Conservation (phyloP, 164 flowering plant genomes). For the Chimonanthus praecox region DNA sequence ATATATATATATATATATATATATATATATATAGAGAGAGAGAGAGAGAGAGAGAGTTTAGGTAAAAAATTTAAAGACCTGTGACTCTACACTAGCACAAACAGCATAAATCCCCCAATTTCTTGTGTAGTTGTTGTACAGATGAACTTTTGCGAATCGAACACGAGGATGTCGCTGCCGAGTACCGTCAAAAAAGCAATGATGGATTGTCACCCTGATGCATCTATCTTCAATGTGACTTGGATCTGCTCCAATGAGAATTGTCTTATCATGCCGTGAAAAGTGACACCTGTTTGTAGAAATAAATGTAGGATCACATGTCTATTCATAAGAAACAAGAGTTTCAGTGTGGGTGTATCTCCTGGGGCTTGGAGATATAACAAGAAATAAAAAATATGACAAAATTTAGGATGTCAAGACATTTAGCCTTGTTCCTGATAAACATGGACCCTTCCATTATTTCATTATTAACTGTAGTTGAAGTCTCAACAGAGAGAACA, state of each 20-base stretch:
- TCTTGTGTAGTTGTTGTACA: constrained; percentile 81
- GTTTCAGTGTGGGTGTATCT: too few relatives aligned
- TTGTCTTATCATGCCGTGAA: constrained; percentile 60
- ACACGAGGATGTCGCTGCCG: constrained; percentile 90
- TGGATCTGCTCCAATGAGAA: constrained; percentile 80
- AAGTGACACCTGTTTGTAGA: constrained; percentile 57
- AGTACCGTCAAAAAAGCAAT: constrained; percentile 85
- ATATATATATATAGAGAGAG: too few relatives aligned
- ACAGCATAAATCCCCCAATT: constrained; percentile 90
- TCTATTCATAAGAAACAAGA: background rate
- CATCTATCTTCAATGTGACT: constrained; percentile 65
- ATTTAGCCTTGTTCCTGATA: background rate
- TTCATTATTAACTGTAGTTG: background rate
- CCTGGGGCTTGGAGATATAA: too few relatives aligned
- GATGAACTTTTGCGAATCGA: constrained; percentile 72
- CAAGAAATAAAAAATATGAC: too few relatives aligned
- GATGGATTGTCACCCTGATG: constrained; percentile 75
- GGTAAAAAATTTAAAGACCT: constrained; percentile 30
- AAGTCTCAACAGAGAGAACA: background rate
- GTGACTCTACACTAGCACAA: constrained; percentile 86
- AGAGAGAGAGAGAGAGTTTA: background rate
- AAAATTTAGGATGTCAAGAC: background rate
- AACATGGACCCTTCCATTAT: too few relatives aligned
- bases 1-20: too few relatives aligned
- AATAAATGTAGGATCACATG: background rate